Percentiles rank a stretch among this genome's conserved stretches.
phyloP scores from a whole-genome alignment of 208 protist genomes.

The Wallacemonas collosoma region DNA sequence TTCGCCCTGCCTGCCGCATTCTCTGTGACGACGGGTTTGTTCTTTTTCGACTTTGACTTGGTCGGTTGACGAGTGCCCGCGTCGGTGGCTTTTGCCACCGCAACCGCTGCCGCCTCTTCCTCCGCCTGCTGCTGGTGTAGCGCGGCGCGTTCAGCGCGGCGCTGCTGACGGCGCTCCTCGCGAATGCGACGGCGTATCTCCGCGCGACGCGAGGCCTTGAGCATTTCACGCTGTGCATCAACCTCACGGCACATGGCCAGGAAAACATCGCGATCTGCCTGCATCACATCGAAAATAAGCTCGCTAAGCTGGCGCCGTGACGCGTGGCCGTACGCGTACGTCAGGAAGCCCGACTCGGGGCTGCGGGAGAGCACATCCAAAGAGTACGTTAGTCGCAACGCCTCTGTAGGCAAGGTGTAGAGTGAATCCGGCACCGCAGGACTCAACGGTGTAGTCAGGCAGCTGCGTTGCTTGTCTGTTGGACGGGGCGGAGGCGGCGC shows the following conservation, averaged over 20 bases:
- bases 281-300: conserved; percentile 58
- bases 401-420: conserved; percentile 29
- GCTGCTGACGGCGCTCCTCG: neutral
- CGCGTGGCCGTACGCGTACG: conserved; percentile 64
- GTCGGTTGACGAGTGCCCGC: neutral
- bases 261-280: conserved; percentile 47
- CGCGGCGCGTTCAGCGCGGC: neutral
- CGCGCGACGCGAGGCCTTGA: conserved; percentile 5
- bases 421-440: conserved; percentile 9
- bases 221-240: conserved; percentile 29
- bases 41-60: neutral
- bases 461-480: conserved; percentile 8
- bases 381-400: conserved; percentile 61
- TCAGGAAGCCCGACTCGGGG: conserved; percentile 49
- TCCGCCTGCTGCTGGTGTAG: neutral
- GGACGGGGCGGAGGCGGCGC: neutral
- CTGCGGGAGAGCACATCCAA: conserved; percentile 57
- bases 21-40: neutral
- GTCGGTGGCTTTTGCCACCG: neutral
- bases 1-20: neutral
- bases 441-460: conserved; percentile 4
- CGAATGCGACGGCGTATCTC: conserved; percentile 12
- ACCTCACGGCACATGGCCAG: conserved; percentile 49
- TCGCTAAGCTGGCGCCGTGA: conserved; percentile 50
- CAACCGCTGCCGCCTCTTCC: neutral